Percentiles rank a stretch among this genome's conserved stretches.
Conservation (phyloP, 2,329 filamentous ascomycete species). For the Cladophialophora yegresii region DNA sequence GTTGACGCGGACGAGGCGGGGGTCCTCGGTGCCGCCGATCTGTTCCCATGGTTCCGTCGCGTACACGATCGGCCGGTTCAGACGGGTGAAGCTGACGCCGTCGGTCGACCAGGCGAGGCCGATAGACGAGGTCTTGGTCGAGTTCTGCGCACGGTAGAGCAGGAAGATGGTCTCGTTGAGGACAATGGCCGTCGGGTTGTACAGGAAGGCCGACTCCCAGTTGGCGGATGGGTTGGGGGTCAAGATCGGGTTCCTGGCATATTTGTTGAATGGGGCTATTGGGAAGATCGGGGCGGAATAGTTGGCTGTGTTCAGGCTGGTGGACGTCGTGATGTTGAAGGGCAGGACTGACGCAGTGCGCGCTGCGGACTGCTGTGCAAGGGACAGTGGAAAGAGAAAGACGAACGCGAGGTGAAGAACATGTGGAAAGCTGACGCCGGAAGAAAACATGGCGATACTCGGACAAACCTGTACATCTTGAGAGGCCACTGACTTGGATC, state of each 20-base stretch:
- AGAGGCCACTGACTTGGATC: neutral
- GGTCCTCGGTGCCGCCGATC: constrained; percentile 42
- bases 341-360: constrained; percentile 1
- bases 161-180: constrained; percentile 39
- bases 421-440: neutral
- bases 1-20: constrained; percentile 42
- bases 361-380: neutral
- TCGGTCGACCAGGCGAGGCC: constrained; percentile 45
- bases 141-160: constrained; percentile 44
- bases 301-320: constrained; percentile 36
- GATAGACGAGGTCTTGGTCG: constrained; percentile 40
- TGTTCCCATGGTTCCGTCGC: constrained; percentile 42
- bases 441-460: neutral
- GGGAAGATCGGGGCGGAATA: constrained; percentile 39
- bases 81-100: constrained; percentile 42
- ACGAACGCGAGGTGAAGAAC: neutral
- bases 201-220: constrained; percentile 35
- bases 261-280: constrained; percentile 38
- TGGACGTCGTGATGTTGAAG: constrained; percentile 27
- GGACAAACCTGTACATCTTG: neutral
- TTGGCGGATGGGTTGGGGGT: constrained; percentile 28
- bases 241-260: constrained; percentile 38
- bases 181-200: constrained; percentile 36
- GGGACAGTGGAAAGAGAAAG: neutral
- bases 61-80: constrained; percentile 40